These are phyloP conservation scores for Mycena filopes DNA, from an alignment of 768 basidiomycete species.

Conservation along the genomic window DNA sequence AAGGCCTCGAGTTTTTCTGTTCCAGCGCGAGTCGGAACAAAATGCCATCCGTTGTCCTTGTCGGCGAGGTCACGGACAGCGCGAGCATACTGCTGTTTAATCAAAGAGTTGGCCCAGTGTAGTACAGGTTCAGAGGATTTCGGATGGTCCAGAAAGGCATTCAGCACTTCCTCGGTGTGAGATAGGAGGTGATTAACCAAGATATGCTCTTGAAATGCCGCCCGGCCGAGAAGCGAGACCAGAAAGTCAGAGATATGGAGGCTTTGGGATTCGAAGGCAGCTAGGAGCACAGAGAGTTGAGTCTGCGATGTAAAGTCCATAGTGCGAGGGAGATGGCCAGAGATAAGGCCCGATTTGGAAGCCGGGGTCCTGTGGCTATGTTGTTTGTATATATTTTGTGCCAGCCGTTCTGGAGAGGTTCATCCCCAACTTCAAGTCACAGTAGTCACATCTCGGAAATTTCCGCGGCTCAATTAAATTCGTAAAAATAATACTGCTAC, in stretches of 20 bases:
- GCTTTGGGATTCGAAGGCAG: neutral
- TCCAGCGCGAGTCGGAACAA: slow-evolving; percentile 7
- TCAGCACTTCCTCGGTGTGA: neutral
- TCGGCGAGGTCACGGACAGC: neutral
- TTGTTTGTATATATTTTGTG: neutral
- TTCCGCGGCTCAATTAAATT: too few relatives aligned
- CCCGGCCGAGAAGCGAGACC: neutral
- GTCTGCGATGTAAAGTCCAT: neutral
- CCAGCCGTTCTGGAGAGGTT: too few relatives aligned
- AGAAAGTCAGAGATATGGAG: neutral
- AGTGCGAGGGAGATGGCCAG: neutral
- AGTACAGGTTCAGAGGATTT: neutral
- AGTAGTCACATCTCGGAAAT: too few relatives aligned
- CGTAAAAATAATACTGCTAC: too few relatives aligned
- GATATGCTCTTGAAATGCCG: neutral
- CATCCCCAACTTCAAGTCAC: too few relatives aligned
- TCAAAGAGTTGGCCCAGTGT: neutral
- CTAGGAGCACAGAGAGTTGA: neutral
- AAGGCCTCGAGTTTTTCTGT: slow-evolving; percentile 26
- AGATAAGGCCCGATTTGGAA: neutral
- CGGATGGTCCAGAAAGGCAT: slow-evolving; percentile 1
- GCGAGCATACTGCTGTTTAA: slow-evolving; percentile 1
- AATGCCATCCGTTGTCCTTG: slow-evolving; percentile 21
- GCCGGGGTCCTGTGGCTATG: slow-evolving; percentile 2
- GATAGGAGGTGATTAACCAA: neutral